Evolutionary conservation across 441 rosid species (phyloP).

Genomic region (Adansonia rubrostipa): DNA sequence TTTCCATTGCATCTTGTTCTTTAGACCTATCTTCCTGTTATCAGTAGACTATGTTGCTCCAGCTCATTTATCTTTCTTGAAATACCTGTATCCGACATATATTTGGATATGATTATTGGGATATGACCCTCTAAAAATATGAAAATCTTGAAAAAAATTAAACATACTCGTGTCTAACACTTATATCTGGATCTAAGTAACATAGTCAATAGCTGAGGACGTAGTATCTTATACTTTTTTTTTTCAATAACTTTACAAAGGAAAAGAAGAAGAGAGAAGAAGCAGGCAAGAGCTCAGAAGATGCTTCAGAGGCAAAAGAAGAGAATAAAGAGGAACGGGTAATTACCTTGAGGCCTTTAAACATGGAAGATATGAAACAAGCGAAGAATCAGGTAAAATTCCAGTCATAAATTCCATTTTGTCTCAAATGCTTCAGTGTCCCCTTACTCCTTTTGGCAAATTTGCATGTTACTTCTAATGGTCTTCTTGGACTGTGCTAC

Average conservation of each 20-base stretch:
- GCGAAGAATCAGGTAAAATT: slow-evolving; percentile 84
- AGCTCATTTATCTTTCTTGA: no score
- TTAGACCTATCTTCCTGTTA: no score
- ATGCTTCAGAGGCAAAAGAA: slow-evolving; percentile 46
- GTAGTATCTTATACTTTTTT: not conserved
- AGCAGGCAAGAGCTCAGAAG: slow-evolving; percentile 59
- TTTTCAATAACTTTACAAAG: slow-evolving; percentile 30
- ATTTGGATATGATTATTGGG: no score
- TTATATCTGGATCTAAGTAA: no score
- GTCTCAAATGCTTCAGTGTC: not conserved
- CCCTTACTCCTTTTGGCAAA: not conserved
- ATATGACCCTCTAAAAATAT: no score
- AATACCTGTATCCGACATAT: no score
- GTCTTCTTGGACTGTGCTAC: not conserved
- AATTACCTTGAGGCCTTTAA: slow-evolving; percentile 71
- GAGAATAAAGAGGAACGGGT: slow-evolving; percentile 59
- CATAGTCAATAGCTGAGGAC: no score
- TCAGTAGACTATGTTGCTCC: no score
- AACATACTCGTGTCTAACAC: no score
- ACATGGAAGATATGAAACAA: slow-evolving; percentile 88
- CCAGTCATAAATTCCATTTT: not conserved
- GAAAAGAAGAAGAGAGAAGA: slow-evolving; percentile 60
- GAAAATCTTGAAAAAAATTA: no score
- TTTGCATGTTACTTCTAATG: not conserved
- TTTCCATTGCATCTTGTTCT: not conserved